These are phyloP conservation scores for Amphicarpaea edgeworthii DNA, from an alignment of 306 rosid genomes.

Conservation along the genomic window DNA sequence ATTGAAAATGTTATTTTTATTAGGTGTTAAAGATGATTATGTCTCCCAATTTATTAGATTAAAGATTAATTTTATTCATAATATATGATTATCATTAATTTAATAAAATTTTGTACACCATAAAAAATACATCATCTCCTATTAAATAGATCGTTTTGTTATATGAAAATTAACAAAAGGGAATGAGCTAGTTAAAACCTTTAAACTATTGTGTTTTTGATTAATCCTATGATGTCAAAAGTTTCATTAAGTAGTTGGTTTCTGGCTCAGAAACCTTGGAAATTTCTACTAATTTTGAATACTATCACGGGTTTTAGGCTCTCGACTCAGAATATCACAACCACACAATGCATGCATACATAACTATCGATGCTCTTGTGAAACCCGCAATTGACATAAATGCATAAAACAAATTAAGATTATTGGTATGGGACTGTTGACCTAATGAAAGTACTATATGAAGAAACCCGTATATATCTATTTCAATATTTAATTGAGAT, in stretches of 20 bases:
- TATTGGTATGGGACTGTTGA: slow-evolving; percentile 38
- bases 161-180: background rate
- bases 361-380: slow-evolving; percentile 39
- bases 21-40: too few relatives aligned
- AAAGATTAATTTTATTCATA: too few relatives aligned
- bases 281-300: slow-evolving; percentile 11
- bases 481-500: slow-evolving; percentile 26
- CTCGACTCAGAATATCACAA: background rate
- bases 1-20: background rate
- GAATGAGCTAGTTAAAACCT: too few relatives aligned
- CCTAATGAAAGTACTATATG: slow-evolving; percentile 24
- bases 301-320: slow-evolving; percentile 39
- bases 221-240: background rate
- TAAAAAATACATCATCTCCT: too few relatives aligned
- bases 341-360: background rate
- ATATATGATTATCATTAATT: too few relatives aligned
- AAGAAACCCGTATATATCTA: background rate
- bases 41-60: too few relatives aligned
- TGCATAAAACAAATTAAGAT: slow-evolving; percentile 30
- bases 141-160: too few relatives aligned
- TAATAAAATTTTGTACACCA: too few relatives aligned
- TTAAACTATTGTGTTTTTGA: background rate
- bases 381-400: slow-evolving; percentile 42
- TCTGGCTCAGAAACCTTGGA: background rate
- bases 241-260: background rate